Evolutionary conservation across 1,139 yeast genomes (phyloP), one percentile per base, ranked within the genome.

Genomic region (Kodamaea derodonti): DNA sequence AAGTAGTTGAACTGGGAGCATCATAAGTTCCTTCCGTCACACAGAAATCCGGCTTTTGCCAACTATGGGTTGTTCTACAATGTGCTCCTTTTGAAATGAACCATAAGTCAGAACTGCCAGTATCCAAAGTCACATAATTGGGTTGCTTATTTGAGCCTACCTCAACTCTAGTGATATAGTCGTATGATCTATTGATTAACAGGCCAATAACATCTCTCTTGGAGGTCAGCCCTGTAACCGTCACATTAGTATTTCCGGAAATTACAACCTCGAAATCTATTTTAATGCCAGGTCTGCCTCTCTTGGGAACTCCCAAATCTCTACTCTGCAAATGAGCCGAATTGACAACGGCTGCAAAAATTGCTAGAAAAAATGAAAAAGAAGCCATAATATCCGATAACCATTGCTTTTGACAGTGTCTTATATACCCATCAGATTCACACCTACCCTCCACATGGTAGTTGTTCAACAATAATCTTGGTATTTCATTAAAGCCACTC

Each of bases 71-170:
- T 10, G 10, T 14, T n/a, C 10, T 18, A 4, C 20, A n/a, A 4
- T 20, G 14, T 9, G 45, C 33, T n/a, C 36, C 32, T 16, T 33
- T 38, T 6, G 31, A 35, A 14, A 38, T 38, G 14, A 33, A 34
- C 56, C 56, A 52, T 33, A 51, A 45, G 33, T 51, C 54, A 4
- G 54, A 41, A 20, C 49, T 43, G 6, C 56, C 56, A 5, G 56
- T 50, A 30, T 50, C 54, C 15, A 52, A 36, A 14, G 36, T 41
- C 3, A 44, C 42, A 13, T 33, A 27, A 11, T 41, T 25, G 9
- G 23, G 16, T 29, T 45, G 47, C 3, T 40, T 25, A 32, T 42
- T 31, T 8, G 49, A 42, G 11, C 49, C 49, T 4, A 43, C 11
- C 12, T 24, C 20, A 24, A 44, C 17, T n/a, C 36, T 28, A 12